Base-by-base conservation (phyloP, 192 early-diverging fungal genomes). In the Coemansia sp. region DNA sequence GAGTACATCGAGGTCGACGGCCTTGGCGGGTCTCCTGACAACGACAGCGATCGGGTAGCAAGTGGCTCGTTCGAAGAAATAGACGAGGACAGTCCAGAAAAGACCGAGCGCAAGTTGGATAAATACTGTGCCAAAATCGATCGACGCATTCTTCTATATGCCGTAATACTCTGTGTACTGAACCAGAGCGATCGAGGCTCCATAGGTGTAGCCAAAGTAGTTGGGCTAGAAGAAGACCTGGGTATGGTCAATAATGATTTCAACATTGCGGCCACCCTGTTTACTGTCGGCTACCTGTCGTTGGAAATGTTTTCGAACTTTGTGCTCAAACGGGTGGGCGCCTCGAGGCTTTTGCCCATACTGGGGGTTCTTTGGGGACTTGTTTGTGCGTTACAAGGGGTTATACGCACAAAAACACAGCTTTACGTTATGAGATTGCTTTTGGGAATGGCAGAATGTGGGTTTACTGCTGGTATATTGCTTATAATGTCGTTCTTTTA, bases 151-250 rank as follows among this genome's bases (percentile, higher is more conserved):
- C 66, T 82, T 5, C n/a, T 69, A 0, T 82, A 82, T 28, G 60
- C 75, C n/a, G 60, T 71, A 3, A 52, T 73, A 0, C 55, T 76
- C 5, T 76, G 70, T 20, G 40, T 82, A 18, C 63, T 82, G 32
- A 76, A 77, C 68, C 73, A 76, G 52, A 76, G 73, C 62, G 80
- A 82, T 63, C 69, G 80, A 0, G 71, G 71, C 3, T 73, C 73
- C 3, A 82, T 82, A 12, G 80, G 80, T 38, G 73, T 77, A 28
- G 80, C 80, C 71, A 82, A 82, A 48, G 71, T 82, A 8, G 75
- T 70, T 7, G 80, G 80, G 3, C 65, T 82, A n/a, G 80, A 82
- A 33, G 12, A 66, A 14, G 80, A 82, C 42, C 64, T 82, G 61
- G 67, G 66, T 11, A 73, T 82, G 75, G 56, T 14, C 32, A 71